These are phyloP conservation scores for Chimonanthus salicifolius DNA, from an alignment of 164 flowering plant species.

Conservation along the genomic window DNA sequence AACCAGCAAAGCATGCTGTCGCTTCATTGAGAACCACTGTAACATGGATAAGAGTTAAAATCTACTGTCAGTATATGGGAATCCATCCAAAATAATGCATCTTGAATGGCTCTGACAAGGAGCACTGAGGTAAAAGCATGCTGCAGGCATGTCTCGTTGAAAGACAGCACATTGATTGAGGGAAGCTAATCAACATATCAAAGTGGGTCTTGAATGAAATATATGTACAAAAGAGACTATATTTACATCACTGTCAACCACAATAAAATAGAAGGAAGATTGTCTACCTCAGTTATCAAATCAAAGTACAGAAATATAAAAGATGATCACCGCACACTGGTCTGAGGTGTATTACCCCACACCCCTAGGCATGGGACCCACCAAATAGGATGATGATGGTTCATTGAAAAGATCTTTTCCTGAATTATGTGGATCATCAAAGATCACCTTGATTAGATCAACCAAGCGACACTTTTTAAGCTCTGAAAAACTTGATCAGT, in stretches of 20 bases:
- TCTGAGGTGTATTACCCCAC: background rate
- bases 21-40: constrained; percentile 98
- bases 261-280: background rate
- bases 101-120: background rate
- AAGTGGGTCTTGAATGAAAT: background rate
- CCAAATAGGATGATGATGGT: too few species aligned
- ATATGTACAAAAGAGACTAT: background rate
- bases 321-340: background rate
- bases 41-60: constrained; percentile 11
- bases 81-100: background rate
- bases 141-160: background rate
- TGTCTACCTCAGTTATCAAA: background rate
- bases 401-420: too few species aligned
- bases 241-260: background rate
- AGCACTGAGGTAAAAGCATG: background rate
- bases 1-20: constrained; percentile 83
- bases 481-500: too few species aligned
- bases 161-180: background rate
- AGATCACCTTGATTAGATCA: too few species aligned
- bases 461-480: too few species aligned
- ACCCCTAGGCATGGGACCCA: background rate
- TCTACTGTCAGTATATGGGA: background rate
- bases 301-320: background rate
- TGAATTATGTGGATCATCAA: too few species aligned
- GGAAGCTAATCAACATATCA: background rate